A percentile compares a stretch with the other conserved stretches of the same genome.
These are phyloP conservation scores for Chalara sp. DNA, from an alignment of 2,329 filamentous ascomycete species.

Conservation along the genomic window DNA sequence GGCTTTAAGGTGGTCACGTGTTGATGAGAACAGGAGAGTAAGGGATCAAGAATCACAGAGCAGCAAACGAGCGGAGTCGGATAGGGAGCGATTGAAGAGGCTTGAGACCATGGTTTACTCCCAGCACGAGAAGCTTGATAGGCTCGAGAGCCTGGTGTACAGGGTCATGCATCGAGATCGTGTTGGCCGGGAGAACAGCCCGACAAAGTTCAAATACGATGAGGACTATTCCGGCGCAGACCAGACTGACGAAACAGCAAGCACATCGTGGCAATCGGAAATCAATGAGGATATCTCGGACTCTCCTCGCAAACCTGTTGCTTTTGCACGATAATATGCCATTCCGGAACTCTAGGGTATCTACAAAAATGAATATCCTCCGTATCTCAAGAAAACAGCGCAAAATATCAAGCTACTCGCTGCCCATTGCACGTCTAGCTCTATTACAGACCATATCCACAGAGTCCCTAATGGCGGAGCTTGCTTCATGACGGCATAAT, in stretches of 20 bases:
- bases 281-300: neutral
- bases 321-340: neutral
- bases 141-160: constrained; percentile 16
- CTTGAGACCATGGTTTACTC: constrained; percentile 14
- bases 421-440: constrained; percentile 67
- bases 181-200: neutral
- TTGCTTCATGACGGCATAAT: constrained; percentile 85
- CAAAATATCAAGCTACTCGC: constrained; percentile 41
- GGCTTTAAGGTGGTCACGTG: neutral
- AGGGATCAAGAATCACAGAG: constrained; percentile 17
- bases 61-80: constrained; percentile 14
- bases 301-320: neutral
- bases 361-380: constrained; percentile 21
- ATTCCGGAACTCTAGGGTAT: neutral
- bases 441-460: constrained; percentile 90
- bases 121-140: constrained; percentile 20
- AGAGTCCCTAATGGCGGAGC: constrained; percentile 83
- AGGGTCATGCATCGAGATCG: constrained; percentile 15
- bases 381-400: constrained; percentile 18
- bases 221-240: neutral
- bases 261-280: neutral
- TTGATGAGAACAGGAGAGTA: constrained; percentile 12
- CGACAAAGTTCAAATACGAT: neutral
- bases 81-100: constrained; percentile 14
- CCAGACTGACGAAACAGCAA: neutral